phyloP scores from a whole-genome alignment of 2,329 filamentous ascomycete genomes.

The Cladophialophora bantiana region DNA sequence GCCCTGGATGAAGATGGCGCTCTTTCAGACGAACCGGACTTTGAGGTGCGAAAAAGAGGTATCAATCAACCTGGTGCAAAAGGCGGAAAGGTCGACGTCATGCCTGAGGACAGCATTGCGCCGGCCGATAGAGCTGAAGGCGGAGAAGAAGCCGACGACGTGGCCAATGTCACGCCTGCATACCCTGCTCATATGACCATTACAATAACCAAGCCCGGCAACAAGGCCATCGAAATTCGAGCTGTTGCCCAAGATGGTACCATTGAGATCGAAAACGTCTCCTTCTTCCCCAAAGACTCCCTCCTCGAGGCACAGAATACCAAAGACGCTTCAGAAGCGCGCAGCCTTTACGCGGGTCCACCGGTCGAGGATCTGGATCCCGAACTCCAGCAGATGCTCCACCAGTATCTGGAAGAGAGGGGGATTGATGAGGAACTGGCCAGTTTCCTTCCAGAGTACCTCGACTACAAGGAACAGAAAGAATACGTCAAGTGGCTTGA shows the following conservation, averaged over 20 bases:
- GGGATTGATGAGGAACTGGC: conserved; percentile 87
- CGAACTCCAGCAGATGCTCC: conserved; percentile 89
- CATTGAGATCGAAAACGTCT: conserved; percentile 79
- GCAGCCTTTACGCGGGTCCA: conserved; percentile 75
- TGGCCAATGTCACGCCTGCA: conserved; percentile 59
- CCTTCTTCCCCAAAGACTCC: conserved; percentile 77
- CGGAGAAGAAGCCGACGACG: conserved; percentile 63
- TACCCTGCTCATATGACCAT: conserved; percentile 86
- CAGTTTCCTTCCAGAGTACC: conserved; percentile 92
- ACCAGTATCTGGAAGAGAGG: conserved; percentile 93
- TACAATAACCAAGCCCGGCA: conserved; percentile 83
- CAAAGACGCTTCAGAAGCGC: conserved; percentile 68
- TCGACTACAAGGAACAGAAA: conserved; percentile 97
- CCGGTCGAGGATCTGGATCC: conserved; percentile 94
- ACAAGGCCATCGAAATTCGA: conserved; percentile 86
- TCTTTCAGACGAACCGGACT: conserved; percentile 65
- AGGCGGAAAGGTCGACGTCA: conserved; percentile 61
- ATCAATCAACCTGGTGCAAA: conserved; percentile 62
- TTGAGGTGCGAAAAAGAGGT: conserved; percentile 63
- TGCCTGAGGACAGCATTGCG: conserved; percentile 63
- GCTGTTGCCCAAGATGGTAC: conserved; percentile 83
- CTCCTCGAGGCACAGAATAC: conserved; percentile 77
- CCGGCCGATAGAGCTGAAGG: conserved; percentile 62
- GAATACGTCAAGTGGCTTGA: conserved; percentile 93
- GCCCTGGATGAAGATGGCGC: conserved; percentile 53